These are phyloP conservation scores for Gryganskiella cystojenkinii DNA, from an alignment of 192 early-diverging fungal species.

Conservation along the genomic window DNA sequence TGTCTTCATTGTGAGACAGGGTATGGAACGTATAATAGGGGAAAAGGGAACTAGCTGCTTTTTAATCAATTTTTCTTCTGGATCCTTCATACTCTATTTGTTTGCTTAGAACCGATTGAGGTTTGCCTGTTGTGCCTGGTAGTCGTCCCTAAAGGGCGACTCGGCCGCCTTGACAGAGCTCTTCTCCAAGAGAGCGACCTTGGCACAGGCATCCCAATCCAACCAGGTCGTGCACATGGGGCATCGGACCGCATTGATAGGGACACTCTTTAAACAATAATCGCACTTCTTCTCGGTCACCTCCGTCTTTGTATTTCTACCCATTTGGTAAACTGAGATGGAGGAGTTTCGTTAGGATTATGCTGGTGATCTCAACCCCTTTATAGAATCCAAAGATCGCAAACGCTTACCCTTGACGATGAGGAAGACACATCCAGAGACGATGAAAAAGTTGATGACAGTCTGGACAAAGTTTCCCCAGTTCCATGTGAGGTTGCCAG, in stretches of 20 bases:
- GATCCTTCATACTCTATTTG: too few relatives aligned
- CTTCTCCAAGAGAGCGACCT: slow-evolving; percentile 13
- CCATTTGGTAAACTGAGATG: slow-evolving; percentile 35
- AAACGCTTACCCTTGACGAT: slow-evolving; percentile 60
- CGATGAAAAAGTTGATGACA: slow-evolving; percentile 74
- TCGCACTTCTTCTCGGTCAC: slow-evolving; percentile 48
- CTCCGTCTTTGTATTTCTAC: slow-evolving; percentile 23
- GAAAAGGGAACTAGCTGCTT: too few relatives aligned
- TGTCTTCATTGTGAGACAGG: too few relatives aligned
- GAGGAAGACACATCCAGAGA: slow-evolving; percentile 65
- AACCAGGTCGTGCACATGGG: slow-evolving; percentile 53
- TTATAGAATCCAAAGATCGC: not conserved
- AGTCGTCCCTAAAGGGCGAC: slow-evolving; percentile 1
- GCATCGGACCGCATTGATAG: slow-evolving; percentile 45
- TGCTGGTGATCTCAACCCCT: too few relatives aligned
- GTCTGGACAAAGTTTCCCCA: slow-evolving; percentile 72
- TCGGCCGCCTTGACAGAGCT: not conserved
- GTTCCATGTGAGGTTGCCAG: slow-evolving; percentile 66
- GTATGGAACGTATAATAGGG: too few relatives aligned
- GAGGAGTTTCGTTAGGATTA: too few relatives aligned
- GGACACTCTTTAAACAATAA: slow-evolving; percentile 37
- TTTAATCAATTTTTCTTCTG: too few relatives aligned
- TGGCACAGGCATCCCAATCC: slow-evolving; percentile 42
- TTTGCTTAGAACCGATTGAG: not conserved
- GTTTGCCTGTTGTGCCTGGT: not conserved